Percentiles rank a stretch among this genome's conserved stretches.
These are phyloP conservation scores for Pleurotus pulmonarius DNA, from an alignment of 768 basidiomycete species.

Conservation along the genomic window DNA sequence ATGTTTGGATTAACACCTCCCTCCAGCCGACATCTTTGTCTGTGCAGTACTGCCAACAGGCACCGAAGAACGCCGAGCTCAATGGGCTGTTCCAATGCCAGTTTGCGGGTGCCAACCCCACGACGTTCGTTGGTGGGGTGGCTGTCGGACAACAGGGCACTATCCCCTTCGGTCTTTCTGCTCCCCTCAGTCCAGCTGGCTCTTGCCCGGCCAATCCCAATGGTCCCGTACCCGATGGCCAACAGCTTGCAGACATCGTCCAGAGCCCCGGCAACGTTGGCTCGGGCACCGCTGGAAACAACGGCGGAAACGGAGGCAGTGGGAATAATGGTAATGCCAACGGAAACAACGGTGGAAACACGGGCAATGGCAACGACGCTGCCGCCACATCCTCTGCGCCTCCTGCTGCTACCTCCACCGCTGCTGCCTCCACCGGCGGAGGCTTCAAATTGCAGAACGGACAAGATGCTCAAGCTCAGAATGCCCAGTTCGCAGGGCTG, in stretches of 20 bases:
- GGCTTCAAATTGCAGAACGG: conserved; percentile 42
- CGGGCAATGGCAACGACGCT: conserved; percentile 13
- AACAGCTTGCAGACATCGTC: conserved; percentile 33
- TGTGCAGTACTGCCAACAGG: conserved; percentile 51
- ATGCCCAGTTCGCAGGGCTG: conserved; percentile 48
- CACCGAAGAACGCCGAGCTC: conserved; percentile 48
- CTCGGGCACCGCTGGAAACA: conserved; percentile 10
- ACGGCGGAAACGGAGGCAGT: conserved; percentile 3
- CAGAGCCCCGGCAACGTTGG: conserved; percentile 28
- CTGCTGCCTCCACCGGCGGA: conserved; percentile 13
- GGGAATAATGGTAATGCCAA: conserved; percentile 8
- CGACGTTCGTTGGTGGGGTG: conserved; percentile 40
- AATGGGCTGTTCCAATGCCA: conserved; percentile 59
- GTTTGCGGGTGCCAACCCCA: conserved; percentile 41
- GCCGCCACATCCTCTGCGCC: conserved; percentile 13
- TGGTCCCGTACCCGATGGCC: conserved; percentile 47
- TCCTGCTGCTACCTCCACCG: conserved; percentile 6
- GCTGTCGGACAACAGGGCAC: conserved; percentile 43
- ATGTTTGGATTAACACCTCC: neutral
- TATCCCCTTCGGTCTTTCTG: conserved; percentile 44
- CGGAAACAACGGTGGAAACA: conserved; percentile 13
- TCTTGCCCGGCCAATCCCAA: conserved; percentile 46
- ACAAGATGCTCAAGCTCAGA: conserved; percentile 45
- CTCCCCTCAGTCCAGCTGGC: conserved; percentile 39
- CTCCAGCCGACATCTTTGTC: conserved; percentile 37